These are phyloP conservation scores for Grosmannia penicillata DNA, from an alignment of 2,329 filamentous ascomycete genomes.

Conservation along the genomic window DNA sequence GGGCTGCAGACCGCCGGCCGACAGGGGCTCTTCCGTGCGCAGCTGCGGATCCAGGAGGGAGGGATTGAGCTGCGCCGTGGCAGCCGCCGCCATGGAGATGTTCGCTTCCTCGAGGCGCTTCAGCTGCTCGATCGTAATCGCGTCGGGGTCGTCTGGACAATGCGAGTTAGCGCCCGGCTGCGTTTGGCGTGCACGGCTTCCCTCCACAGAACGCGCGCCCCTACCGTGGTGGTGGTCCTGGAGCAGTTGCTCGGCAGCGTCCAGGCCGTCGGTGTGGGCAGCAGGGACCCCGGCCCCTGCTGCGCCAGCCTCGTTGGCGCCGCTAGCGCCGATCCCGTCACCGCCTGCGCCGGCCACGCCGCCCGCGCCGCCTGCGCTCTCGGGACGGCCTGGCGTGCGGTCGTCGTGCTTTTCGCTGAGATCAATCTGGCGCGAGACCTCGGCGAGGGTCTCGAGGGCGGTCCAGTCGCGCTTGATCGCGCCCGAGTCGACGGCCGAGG, in stretches of 20 bases:
- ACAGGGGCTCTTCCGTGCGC: conserved; percentile 12
- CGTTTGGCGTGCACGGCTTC: not conserved
- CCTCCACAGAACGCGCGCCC: too few relatives aligned
- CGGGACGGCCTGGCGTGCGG: conserved; percentile 28
- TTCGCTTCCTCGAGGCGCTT: conserved; percentile 34
- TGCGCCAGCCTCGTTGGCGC: not conserved
- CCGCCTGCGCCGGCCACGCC: conserved; percentile 18
- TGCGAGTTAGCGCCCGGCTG: not conserved
- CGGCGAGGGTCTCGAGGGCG: conserved; percentile 71
- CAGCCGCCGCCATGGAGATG: conserved; percentile 40
- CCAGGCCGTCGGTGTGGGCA: not conserved
- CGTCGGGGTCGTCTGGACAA: conserved; percentile 7
- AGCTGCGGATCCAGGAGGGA: conserved; percentile 36
- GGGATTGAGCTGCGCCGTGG: conserved; percentile 38
- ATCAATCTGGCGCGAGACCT: conserved; percentile 72
- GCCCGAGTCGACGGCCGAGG: conserved; percentile 21
- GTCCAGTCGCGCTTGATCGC: conserved; percentile 46
- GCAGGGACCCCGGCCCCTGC: too few relatives aligned
- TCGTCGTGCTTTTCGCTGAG: conserved; percentile 45
- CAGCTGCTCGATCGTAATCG: conserved; percentile 24
- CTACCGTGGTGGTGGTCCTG: not conserved
- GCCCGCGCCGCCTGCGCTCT: conserved; percentile 16
- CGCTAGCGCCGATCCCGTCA: conserved; percentile 4
- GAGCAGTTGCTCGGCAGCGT: too few relatives aligned
- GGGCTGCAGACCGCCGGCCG: not conserved